Conservation (phyloP, 169 alveolate genomes). For the Babesia divergens region DNA sequence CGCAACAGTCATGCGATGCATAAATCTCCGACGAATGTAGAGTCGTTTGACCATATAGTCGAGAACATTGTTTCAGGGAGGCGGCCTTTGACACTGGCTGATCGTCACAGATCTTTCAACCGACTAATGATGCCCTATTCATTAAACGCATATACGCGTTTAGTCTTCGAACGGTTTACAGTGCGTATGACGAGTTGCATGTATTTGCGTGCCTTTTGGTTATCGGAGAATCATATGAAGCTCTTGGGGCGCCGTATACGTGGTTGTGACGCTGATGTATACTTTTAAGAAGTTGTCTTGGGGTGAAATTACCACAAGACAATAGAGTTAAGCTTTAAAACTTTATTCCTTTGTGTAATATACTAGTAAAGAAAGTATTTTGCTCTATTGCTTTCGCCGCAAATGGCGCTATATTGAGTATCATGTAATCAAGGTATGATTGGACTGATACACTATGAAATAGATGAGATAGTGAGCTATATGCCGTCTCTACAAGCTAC, state of each 20-base stretch:
- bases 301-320: too few relatives aligned
- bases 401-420: too few relatives aligned
- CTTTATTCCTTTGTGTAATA: too few relatives aligned
- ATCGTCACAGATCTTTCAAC: not conserved
- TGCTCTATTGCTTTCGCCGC: too few relatives aligned
- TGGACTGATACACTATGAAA: too few relatives aligned
- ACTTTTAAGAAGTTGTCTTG: too few relatives aligned
- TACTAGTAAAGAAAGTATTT: too few relatives aligned
- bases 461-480: too few relatives aligned
- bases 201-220: slow-evolving; percentile 18
- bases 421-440: too few relatives aligned
- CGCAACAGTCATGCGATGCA: not conserved
- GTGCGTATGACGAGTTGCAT: not conserved
- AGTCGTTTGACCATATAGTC: not conserved
- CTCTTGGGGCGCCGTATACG: not conserved
- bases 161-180: not conserved
- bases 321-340: too few relatives aligned
- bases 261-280: not conserved
- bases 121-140: not conserved
- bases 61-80: not conserved
- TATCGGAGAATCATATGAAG: slow-evolving; percentile 5
- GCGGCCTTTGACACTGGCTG: not conserved
- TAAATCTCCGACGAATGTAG: not conserved
- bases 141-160: not conserved
- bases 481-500: too few relatives aligned